phyloP scores from a whole-genome alignment of 1,139 yeast genomes.

The Debaryomyces sp. region DNA sequence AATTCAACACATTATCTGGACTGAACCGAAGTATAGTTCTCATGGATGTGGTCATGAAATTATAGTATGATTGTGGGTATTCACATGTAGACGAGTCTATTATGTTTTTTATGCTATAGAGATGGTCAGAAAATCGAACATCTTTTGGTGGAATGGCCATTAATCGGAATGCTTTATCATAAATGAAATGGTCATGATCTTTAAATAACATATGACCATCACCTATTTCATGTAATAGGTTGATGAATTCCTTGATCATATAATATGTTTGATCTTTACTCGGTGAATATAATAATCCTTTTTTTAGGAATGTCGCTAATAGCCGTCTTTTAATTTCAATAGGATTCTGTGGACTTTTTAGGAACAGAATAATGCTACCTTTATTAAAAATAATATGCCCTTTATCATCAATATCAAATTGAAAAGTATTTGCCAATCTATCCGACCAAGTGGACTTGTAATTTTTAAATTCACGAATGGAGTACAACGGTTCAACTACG shows the following conservation, averaged over 20 bases:
- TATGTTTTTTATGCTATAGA: constrained; percentile 8
- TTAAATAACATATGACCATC: constrained; percentile 26
- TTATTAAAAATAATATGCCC: constrained; percentile 17
- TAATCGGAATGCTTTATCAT: constrained; percentile 21
- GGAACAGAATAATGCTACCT: constrained; percentile 15
- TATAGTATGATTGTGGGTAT: constrained; percentile 13
- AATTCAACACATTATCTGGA: constrained; percentile 24
- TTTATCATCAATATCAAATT: constrained; percentile 16
- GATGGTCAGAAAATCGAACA: constrained; percentile 14
- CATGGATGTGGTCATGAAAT: constrained; percentile 30
- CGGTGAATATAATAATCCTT: constrained; percentile 20
- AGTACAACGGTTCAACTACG: constrained; percentile 20
- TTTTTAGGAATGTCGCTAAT: constrained; percentile 21
- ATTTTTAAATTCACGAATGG: not conserved
- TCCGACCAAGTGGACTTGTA: constrained; percentile 26
- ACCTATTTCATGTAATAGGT: constrained; percentile 16
- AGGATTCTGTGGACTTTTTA: constrained; percentile 15
- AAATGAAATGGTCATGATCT: constrained; percentile 18
- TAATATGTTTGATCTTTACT: constrained; percentile 15
- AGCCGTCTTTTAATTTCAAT: constrained; percentile 19
- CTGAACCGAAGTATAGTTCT: constrained; percentile 15
- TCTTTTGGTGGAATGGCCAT: constrained; percentile 17
- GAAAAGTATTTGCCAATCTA: constrained; percentile 21
- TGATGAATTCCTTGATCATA: constrained; percentile 20
- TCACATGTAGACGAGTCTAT: not conserved